A percentile compares a stretch with the other conserved stretches of the same genome.
Conservation (phyloP, 2,329 filamentous ascomycete species). For the Fusarium nanum region DNA sequence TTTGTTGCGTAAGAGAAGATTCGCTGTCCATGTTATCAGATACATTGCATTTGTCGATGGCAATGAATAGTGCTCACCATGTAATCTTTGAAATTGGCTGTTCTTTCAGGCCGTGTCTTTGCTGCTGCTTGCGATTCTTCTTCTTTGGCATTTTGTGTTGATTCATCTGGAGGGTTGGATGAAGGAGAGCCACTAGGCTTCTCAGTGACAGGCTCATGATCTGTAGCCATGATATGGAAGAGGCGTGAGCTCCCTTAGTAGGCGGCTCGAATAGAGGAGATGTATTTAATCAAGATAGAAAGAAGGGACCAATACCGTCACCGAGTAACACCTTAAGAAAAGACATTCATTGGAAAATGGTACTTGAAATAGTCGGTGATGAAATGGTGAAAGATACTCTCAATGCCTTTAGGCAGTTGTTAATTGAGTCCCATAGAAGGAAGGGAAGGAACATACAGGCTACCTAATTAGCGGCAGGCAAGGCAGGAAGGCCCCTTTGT, state of each 20-base stretch:
- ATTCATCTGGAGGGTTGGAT: conserved; percentile 4
- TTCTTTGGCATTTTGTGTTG: conserved; percentile 19
- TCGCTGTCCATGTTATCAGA: conserved; percentile 49
- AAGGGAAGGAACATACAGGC: not conserved
- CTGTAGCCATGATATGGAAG: conserved; percentile 26
- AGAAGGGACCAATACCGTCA: not conserved
- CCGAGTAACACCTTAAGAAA: not conserved
- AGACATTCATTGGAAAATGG: not conserved
- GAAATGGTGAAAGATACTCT: not conserved
- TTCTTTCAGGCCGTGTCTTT: conserved; percentile 57
- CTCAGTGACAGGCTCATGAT: conserved; percentile 25
- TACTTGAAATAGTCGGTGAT: not conserved
- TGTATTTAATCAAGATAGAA: not conserved
- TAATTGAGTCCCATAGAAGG: not conserved
- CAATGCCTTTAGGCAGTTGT: conserved; percentile 2
- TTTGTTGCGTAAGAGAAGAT: conserved; percentile 66
- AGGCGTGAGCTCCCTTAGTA: not conserved
- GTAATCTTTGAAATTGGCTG: conserved; percentile 60
- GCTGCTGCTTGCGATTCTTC: conserved; percentile 49
- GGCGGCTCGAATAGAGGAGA: not conserved
- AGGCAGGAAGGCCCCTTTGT: not conserved
- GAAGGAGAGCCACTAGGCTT: conserved; percentile 29
- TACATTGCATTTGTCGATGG: not conserved
- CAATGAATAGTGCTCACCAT: conserved; percentile 40
- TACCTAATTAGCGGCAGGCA: not conserved